Base-by-base conservation (phyloP, 257 asterid species). In the Petunia axillaris region DNA sequence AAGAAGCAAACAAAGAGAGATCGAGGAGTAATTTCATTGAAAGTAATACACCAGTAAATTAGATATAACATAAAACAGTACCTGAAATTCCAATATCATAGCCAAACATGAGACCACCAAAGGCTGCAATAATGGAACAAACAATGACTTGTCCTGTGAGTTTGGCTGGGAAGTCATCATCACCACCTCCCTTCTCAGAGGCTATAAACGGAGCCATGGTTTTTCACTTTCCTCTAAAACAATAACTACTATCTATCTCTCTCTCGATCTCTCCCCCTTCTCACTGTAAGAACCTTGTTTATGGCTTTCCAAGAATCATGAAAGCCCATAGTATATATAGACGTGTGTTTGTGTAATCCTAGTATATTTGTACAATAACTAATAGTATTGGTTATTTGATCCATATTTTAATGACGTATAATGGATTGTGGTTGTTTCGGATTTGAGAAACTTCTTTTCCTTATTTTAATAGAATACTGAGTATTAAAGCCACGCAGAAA, bases 61-160 rank as follows among this genome's bases (percentile, higher is more conserved):
- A 25, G 25, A 25, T 25, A 25, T 25, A 36, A 43, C 6, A 50
- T 50, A 10, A 14, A 65, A 39, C 25, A 63, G 70, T 39, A 87
- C 93, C 93, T 66, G 89, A 87, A 46, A 87, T 87, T 8, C 88
- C 90, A 16, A 87, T 82, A 46, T 87, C 88, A 10, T 80, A 89
- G 84, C 93, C 93, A 64, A 88, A 90, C 91, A 90, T 90, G 41
- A 90, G 89, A 13, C 93, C 93, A 10, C 90, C 91, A 9, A 76
- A 86, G 44, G 93, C 93, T 1, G 93, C 91, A 57, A 87, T 84
- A 55, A 85, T n/a, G 54, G 83, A 25, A 35, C 92, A 87, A 15
- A 81, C 1, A n/a, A 89, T 3, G 75, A 89, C 92, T 53, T 89
- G 90, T 0, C 11, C 9, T 14, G 92, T 89, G 43, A 87, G 88